These are phyloP conservation scores for Suhomyces canberraensis DNA, from an alignment of 805 yeast genomes.

Conservation along the genomic window DNA sequence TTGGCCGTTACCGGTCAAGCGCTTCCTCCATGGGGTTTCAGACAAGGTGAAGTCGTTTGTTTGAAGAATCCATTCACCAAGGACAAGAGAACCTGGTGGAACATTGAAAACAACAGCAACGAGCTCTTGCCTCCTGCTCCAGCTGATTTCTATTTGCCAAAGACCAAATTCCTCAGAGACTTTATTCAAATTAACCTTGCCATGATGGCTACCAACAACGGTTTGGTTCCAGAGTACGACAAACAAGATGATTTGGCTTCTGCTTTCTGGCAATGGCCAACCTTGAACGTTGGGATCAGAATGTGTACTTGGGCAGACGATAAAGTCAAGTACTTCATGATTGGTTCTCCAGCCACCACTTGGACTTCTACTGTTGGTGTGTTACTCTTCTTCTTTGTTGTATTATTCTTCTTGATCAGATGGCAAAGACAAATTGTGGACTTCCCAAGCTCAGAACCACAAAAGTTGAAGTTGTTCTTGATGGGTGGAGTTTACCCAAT, in stretches of 20 bases:
- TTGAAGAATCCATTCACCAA: constrained; percentile 59
- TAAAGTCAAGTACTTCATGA: constrained; percentile 58
- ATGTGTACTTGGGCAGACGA: constrained; percentile 69
- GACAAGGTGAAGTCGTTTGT: constrained; percentile 95
- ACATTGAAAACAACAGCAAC: constrained; percentile 69
- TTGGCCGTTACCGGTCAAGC: constrained; percentile 76
- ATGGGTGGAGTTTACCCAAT: constrained; percentile 83
- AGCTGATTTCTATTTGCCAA: constrained; percentile 63
- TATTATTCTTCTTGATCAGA: constrained; percentile 36
- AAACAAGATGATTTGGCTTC: constrained; percentile 71
- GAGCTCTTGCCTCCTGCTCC: constrained; percentile 56
- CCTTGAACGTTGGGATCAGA: constrained; percentile 70
- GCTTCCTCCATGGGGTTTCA: constrained; percentile 96
- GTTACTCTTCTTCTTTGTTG: constrained; percentile 48
- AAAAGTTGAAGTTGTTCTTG: constrained; percentile 49
- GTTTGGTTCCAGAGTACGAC: constrained; percentile 73
- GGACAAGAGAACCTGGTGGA: constrained; percentile 90
- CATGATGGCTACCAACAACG: constrained; percentile 86
- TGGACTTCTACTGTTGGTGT: constrained; percentile 69
- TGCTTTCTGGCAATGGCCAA: constrained; percentile 86
- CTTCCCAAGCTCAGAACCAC: constrained; percentile 45
- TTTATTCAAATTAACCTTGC: constrained; percentile 74
- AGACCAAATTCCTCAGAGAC: constrained; percentile 72
- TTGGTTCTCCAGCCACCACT: constrained; percentile 67
- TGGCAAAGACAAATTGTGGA: constrained; percentile 73